Percentiles rank a stretch among this genome's conserved stretches.
These are phyloP conservation scores for Phlyctochytrium planicorne DNA, from an alignment of 192 early-diverging fungal genomes.

Conservation along the genomic window DNA sequence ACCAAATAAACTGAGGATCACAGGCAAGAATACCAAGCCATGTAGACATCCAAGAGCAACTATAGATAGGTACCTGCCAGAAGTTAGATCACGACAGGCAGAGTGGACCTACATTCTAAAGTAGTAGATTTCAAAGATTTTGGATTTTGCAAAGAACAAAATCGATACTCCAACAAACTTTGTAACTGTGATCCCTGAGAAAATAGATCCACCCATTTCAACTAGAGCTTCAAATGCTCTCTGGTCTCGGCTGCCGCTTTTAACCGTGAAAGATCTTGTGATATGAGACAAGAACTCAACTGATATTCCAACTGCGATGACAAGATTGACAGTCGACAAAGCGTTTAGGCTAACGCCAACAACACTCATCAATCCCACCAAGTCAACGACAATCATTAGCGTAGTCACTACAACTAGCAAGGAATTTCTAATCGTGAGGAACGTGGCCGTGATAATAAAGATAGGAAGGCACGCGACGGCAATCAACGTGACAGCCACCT, in stretches of 20 bases:
- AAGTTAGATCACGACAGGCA: too few species aligned
- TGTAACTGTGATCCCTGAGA: not conserved
- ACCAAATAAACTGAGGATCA: not conserved
- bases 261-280: not conserved
- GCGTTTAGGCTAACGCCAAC: not conserved
- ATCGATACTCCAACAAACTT: constrained; percentile 1
- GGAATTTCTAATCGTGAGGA: not conserved
- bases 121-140: not conserved
- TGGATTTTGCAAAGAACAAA: not conserved
- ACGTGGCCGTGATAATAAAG: not conserved
- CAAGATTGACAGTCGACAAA: not conserved
- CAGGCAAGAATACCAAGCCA: not conserved
- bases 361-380: not conserved
- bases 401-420: not conserved
- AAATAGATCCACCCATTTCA: not conserved
- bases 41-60: not conserved
- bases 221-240: not conserved
- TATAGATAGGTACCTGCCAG: not conserved
- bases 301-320: not conserved
- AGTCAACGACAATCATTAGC: not conserved
- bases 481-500: not conserved
- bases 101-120: constrained; percentile 4
- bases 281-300: not conserved
- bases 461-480: not conserved
- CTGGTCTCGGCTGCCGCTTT: not conserved